These are phyloP conservation scores for Tetracentron sinense DNA, from an alignment of 164 flowering plant species.

Conservation along the genomic window DNA sequence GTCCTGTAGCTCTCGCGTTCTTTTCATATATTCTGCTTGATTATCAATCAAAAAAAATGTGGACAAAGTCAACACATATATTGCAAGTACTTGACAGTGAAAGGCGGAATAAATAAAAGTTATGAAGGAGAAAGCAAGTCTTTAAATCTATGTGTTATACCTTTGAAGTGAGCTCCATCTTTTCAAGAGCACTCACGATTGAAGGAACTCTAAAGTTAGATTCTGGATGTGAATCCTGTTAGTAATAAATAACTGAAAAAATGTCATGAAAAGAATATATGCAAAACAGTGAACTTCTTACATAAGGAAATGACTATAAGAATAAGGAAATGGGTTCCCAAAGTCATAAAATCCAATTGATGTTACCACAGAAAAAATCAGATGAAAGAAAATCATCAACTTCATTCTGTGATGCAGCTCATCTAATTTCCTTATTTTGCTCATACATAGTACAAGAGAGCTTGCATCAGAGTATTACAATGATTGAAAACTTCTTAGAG, in stretches of 20 bases:
- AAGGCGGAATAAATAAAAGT: not conserved
- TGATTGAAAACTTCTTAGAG: too few species aligned
- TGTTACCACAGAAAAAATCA: too few species aligned
- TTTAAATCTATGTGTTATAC: constrained; percentile 25
- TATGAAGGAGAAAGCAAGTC: not conserved
- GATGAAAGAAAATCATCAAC: too few species aligned
- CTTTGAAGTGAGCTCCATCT: constrained; percentile 70
- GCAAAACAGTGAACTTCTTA: not conserved
- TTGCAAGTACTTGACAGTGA: not conserved
- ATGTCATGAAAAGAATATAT: not conserved
- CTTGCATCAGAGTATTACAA: too few species aligned
- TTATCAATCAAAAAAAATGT: too few species aligned
- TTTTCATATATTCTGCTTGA: too few species aligned
- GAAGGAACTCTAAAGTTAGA: constrained; percentile 80
- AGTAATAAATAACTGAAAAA: constrained; percentile 8
- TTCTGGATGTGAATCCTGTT: constrained; percentile 89
- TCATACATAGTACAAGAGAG: too few species aligned
- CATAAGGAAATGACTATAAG: not conserved
- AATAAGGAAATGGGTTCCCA: not conserved
- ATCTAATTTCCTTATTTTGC: too few species aligned
- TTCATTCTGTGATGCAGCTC: too few species aligned
- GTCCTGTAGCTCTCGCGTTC: too few species aligned
- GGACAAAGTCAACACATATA: too few species aligned
- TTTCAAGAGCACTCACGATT: constrained; percentile 63
- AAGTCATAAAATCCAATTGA: not conserved